Base-by-base conservation (phyloP, 805 yeast genomes). In the Kluyveromyces siamensis region DNA sequence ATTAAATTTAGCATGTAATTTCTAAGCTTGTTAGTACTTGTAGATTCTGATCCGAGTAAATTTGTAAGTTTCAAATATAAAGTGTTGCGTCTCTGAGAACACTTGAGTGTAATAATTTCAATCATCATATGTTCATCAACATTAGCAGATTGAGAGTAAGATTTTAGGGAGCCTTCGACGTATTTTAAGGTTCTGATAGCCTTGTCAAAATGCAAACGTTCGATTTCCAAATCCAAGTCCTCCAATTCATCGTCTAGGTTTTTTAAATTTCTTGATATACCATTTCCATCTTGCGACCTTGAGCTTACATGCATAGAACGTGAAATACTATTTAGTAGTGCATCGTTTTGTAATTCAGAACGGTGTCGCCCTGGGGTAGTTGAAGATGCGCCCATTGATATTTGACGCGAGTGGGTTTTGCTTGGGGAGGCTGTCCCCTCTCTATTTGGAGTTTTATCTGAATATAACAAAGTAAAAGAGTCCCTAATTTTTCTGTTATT, bases 211-310 rank as follows among this genome's bases (percentile, higher is more conserved):
- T 75, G 72, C 47, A 77, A 75, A 56, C 84, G 82, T 10, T 87
- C 83, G 25, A 84, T 71, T 48, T 72, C 72, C 13, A 83, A 78
- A 60, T 86, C 93, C 40, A 84, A 72, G 48, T 83, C 87, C 57
- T 84, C 88, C 16, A 85, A 69, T 33, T 71, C 65, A 46, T 81
- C 84, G 56, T 83, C 89, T 13, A 81, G 68, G 30, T 67, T 66
- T 48, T 77, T 75, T 48, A 83, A 67, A 17, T 68, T 75, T 48
- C 72, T 70, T 52, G 78, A 68, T 14, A 70, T 48, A 46, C 58
- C 69, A 60, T 62, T 67, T 51, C 59, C 55, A 56, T 81, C 84
- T 47, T 72, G 66, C 17, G 82, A 74, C 40, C 80, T 61, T 47
- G 81, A 72, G 48, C 84, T 64, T 16, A 81, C 74, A 60, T 81